Conservation (phyloP, 768 basidiomycete genomes). For the Trametes coccinea region DNA sequence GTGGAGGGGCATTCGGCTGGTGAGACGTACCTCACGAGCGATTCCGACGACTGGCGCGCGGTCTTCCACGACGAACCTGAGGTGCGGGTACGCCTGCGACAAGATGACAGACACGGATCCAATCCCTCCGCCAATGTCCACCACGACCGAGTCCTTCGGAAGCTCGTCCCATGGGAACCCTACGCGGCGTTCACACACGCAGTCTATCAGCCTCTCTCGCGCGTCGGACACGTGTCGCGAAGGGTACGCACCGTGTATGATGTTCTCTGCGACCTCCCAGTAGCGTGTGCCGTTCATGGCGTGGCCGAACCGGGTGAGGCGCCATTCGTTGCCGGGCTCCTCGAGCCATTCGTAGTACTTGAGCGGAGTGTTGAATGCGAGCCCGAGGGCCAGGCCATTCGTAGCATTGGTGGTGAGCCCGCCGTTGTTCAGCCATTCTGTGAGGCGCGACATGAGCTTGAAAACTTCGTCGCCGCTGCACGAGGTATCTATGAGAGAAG, state of each 20-base stretch:
- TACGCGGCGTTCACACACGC: background rate
- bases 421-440: conserved; percentile 9
- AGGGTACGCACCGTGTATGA: conserved; percentile 11
- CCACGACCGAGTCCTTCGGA: conserved; percentile 15
- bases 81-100: conserved; percentile 20
- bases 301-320: conserved; percentile 65
- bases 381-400: conserved; percentile 47
- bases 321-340: conserved; percentile 43
- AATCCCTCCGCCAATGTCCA: conserved; percentile 26
- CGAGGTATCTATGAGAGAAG: background rate
- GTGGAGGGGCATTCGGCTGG: background rate
- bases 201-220: background rate
- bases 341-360: conserved; percentile 75
- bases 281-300: conserved; percentile 68
- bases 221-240: background rate
- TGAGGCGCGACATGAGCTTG: conserved; percentile 1
- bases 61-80: conserved; percentile 24
- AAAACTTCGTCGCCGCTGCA: conserved; percentile 6
- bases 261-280: conserved; percentile 48
- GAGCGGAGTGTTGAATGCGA: conserved; percentile 53
- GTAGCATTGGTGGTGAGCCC: background rate
- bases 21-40: conserved; percentile 32
- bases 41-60: conserved; percentile 32
- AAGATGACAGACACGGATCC: conserved; percentile 21
- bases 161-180: conserved; percentile 23